Conservation (phyloP, 73 alveolate species). For the Breviolum minutum region DNA sequence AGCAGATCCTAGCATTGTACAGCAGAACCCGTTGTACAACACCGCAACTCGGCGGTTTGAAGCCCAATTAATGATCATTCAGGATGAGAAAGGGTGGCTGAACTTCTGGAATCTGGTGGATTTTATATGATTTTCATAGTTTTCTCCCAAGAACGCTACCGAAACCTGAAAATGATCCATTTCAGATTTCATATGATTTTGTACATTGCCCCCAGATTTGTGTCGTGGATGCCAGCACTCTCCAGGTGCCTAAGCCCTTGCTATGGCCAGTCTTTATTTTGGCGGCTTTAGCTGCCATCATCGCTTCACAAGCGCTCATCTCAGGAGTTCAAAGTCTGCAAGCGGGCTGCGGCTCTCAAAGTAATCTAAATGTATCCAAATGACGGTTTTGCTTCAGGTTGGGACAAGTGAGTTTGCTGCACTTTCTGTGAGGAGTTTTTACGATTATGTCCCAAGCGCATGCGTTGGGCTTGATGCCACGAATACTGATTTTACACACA, state of each 20-base stretch:
- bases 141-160: too few relatives aligned
- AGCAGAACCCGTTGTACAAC: slow-evolving; percentile 52
- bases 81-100: not conserved
- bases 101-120: not conserved
- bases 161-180: too few relatives aligned
- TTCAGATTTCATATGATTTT: not conserved
- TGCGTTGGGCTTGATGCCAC: slow-evolving; percentile 79
- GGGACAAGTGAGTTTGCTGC: not conserved
- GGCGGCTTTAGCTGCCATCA: slow-evolving; percentile 71
- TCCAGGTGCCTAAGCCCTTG: slow-evolving; percentile 43
- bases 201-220: not conserved
- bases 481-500: slow-evolving; percentile 68
- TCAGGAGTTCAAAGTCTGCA: not conserved
- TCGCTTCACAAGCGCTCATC: slow-evolving; percentile 79
- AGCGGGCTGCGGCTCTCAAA: too few relatives aligned
- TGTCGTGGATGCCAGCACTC: not conserved
- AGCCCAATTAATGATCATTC: not conserved
- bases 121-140: not conserved
- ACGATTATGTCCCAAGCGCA: slow-evolving; percentile 85
- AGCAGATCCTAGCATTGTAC: not conserved
- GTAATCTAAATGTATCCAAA: too few relatives aligned
- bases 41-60: not conserved
- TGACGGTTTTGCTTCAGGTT: too few relatives aligned
- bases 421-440: slow-evolving; percentile 18
- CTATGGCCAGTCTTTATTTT: slow-evolving; percentile 57